Base-by-base conservation (phyloP, 805 yeast genomes). In the Saccharomyces paradoxus region DNA sequence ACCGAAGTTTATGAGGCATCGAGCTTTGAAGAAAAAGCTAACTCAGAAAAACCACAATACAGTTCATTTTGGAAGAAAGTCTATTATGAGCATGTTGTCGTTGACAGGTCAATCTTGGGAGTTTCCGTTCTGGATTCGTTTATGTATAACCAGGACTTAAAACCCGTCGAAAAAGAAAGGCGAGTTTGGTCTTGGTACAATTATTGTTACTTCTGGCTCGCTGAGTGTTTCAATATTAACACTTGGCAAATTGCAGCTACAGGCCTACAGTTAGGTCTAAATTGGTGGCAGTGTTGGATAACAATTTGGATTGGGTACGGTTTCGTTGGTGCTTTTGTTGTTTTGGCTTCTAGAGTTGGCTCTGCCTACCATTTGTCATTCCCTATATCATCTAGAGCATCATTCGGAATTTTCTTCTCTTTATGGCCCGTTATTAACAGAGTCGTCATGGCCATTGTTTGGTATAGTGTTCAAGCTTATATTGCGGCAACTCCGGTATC, bases 221-320 rank as follows among this genome's bases (percentile, higher is more conserved):
- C 95, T 0, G 96, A 89, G 66, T 82, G 94, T 14, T 86, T 89
- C 74, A 89, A 89, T 71, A 81, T 89, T 66, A 87, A 86, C 69
- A 87, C 96, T 4, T 87, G 90, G 88, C 89, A 86, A 72, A 87
- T 89, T 62, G 95, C 95, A 2, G 82, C 91, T 5, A 86, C 94
- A 0, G 94, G 94, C 60, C 84, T 85, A 52, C 72, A 75, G 50
- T 81, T 82, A 14, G 91, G 91, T 7, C 72, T 89, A 71, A 78
- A 83, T 9, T 87, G 95, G 94, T 89, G 94, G 92, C 89, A 83
- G 65, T 81, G 85, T 6, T 89, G 95, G 92, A 71, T 88, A 46
- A 80, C 91, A 1, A 92, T 89, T 21, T 87, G 94, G 91, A 55
- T 89, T n/a, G 96, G 96, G 2, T 89, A 89, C 69, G 64, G 76